Evolutionary conservation across 345 rosid genomes (phyloP), one percentile per base, ranked within the genome.

Genomic region (Eucalyptus sp.): DNA sequence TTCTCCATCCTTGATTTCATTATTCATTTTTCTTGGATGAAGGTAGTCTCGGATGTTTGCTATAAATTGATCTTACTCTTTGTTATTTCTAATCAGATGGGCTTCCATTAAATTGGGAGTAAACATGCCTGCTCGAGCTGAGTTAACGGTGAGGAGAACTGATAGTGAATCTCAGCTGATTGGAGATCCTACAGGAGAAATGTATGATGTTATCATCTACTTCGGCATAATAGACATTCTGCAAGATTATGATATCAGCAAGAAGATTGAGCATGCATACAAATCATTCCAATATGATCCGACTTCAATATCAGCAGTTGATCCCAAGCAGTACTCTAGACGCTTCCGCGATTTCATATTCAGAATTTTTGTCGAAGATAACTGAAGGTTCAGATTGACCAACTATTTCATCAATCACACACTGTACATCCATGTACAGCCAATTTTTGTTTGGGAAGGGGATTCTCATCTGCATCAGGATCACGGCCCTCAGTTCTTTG

Each of bases 191-290:
- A 95, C 97, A 0, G 99, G 99, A 14, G 99, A 95, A 86, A 87
- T 92, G 5, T 95, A 92, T 58, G 98, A 98, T 37, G 96, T 98
- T 51, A 92, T 97, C 87, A 84, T 98, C 48, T 95, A 91, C 91
- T 98, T 98, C 80, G 99, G 99, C 88, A 94, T 97, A 71, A 98
- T 98, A 86, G 99, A 98, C 94, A 97, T 98, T 89, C 91, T 98
- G 43, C 99, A 98, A 92, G 99, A 98, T 94, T 98, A 98, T 46
- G 99, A 98, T 86, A 96, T 98, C 87, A 97, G 99, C 95, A 98
- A 98, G 94, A 98, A 97, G 94, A 97, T 97, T 87, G 99, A 98
- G 94, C 99, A 97, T 88, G 99, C 98, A 3, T 96, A 95, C 91
- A 98, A 98, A 91, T 96, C 99, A 86, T 95, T 98, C 96, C 99